Evolutionary conservation across 371 early-diverging fungal genomes (phyloP).

Genomic region (Parasitella parasitica): DNA sequence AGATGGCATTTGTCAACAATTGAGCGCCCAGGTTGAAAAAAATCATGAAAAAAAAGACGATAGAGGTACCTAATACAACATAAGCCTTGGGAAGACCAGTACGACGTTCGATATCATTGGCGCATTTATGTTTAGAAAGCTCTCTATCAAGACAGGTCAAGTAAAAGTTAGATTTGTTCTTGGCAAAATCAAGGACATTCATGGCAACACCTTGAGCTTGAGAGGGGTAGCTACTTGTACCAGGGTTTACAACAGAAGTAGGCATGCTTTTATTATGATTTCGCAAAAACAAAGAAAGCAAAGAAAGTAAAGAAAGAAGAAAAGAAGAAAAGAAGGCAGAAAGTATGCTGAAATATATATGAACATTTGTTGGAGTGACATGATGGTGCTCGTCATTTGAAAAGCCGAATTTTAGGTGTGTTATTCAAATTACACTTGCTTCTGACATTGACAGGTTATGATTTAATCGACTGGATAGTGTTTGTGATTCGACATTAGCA

Average conservation of each 20-base stretch:
- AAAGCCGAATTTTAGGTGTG: background rate
- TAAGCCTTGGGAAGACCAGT: conserved; percentile 87
- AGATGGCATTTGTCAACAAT: conserved; percentile 80
- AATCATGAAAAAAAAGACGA: conserved; percentile 67
- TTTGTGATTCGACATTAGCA: background rate
- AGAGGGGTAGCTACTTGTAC: background rate
- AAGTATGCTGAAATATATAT: too few relatives aligned
- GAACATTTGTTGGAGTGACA: too few relatives aligned
- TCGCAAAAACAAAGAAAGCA: background rate
- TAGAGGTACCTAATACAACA: conserved; percentile 61
- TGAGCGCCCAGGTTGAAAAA: conserved; percentile 87
- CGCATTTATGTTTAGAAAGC: conserved; percentile 65
- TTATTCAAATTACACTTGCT: background rate
- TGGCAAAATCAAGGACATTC: background rate
- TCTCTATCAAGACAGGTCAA: conserved; percentile 63
- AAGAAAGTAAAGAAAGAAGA: background rate
- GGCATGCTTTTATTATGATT: background rate
- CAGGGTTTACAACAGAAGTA: background rate
- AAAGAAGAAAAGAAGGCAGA: background rate
- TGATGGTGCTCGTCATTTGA: background rate
- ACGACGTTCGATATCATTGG: conserved; percentile 64
- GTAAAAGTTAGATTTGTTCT: conserved; percentile 5
- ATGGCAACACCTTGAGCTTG: background rate
- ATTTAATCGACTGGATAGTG: background rate
- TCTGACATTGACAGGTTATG: background rate